These are phyloP conservation scores for Exophiala bonariae DNA, from an alignment of 2,329 filamentous ascomycete species.

Conservation along the genomic window DNA sequence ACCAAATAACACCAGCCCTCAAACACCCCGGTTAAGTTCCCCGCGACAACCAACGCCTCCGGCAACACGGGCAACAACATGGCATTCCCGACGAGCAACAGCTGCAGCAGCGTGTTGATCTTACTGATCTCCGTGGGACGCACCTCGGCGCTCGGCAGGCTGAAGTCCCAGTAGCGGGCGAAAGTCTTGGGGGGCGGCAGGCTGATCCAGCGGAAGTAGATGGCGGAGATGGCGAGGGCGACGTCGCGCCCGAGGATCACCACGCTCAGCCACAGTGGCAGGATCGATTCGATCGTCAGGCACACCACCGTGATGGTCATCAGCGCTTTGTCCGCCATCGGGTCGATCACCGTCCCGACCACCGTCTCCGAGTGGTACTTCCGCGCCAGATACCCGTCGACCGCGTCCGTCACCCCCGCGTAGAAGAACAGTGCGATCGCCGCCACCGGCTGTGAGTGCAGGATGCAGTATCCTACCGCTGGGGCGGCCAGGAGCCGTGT, in stretches of 20 bases:
- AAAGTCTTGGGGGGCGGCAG: constrained; percentile 93
- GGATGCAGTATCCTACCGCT: constrained; percentile 81
- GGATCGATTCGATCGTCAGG: constrained; percentile 75
- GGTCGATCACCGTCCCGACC: constrained; percentile 90
- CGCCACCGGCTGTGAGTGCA: constrained; percentile 76
- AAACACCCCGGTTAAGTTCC: constrained; percentile 63
- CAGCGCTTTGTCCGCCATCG: constrained; percentile 93
- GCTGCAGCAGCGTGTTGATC: constrained; percentile 89
- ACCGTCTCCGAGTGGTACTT: constrained; percentile 87
- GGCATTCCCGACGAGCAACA: constrained; percentile 81
- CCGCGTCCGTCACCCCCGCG: constrained; percentile 84
- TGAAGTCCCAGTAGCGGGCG: constrained; percentile 94
- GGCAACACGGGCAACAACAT: constrained; percentile 75
- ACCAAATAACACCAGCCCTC: constrained; percentile 66
- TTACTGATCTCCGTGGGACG: constrained; percentile 47
- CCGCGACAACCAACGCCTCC: constrained; percentile 53
- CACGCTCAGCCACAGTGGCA: constrained; percentile 89
- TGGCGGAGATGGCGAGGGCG: constrained; percentile 77
- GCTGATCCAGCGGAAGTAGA: constrained; percentile 96
- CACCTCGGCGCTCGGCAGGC: constrained; percentile 61
- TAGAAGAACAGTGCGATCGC: constrained; percentile 88
- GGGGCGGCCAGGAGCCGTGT: constrained; percentile 82
- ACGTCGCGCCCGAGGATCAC: constrained; percentile 89
- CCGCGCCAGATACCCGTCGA: constrained; percentile 93
- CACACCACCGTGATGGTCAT: constrained; percentile 93